These are phyloP conservation scores for Ustilago nuda DNA, from an alignment of 1,284 basidiomycete species.

Conservation along the genomic window DNA sequence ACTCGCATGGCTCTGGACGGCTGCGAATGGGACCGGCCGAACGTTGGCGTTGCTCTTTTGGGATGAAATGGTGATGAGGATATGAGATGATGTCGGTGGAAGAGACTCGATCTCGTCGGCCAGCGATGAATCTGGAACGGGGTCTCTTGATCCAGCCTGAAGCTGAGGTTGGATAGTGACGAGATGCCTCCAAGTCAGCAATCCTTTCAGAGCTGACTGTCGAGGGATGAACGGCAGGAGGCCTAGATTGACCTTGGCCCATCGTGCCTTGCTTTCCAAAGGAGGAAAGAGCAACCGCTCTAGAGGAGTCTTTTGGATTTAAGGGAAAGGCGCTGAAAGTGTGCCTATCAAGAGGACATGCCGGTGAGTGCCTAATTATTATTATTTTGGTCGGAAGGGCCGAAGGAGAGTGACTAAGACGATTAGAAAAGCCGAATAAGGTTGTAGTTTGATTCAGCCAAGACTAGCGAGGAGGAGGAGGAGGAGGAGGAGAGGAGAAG, in stretches of 20 bases:
- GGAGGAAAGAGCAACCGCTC: not conserved
- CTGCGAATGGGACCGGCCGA: constrained; percentile 25
- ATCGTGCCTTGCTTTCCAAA: constrained; percentile 5
- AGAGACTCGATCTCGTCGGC: not conserved
- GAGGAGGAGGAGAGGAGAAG: not conserved
- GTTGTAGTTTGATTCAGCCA: not conserved
- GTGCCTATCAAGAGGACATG: not conserved
- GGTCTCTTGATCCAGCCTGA: constrained; percentile 26
- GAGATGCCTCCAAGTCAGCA: not conserved
- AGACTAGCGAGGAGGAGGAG: too few species aligned
- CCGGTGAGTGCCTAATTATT: not conserved
- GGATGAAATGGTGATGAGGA: constrained; percentile 22
- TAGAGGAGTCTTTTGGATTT: not conserved
- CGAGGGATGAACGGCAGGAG: constrained; percentile 8
- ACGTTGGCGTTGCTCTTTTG: constrained; percentile 20
- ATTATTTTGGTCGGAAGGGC: not conserved
- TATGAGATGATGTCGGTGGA: constrained; percentile 7
- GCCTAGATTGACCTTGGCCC: constrained; percentile 32
- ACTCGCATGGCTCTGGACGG: constrained; percentile 20
- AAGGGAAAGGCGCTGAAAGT: not conserved
- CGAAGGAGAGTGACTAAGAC: not conserved
- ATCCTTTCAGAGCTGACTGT: constrained; percentile 10
- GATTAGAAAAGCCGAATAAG: not conserved
- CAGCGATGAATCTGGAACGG: constrained; percentile 10
- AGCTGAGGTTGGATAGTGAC: constrained; percentile 18